Percentiles rank a stretch among this genome's conserved stretches.
Conservation (phyloP, 2,329 filamentous ascomycete species). For the Fusarium sp. region DNA sequence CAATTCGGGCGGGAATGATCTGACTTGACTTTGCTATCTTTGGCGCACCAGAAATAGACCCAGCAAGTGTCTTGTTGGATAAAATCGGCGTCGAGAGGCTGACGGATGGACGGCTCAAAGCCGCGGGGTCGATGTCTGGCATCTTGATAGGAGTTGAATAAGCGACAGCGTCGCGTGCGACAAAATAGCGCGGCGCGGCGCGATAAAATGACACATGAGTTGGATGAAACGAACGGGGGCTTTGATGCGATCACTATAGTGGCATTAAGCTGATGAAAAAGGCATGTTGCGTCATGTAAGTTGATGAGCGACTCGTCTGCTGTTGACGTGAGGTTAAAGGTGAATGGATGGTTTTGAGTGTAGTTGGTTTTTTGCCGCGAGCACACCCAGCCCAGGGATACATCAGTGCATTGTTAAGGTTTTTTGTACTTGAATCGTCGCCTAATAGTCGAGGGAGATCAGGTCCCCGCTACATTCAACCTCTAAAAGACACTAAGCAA, state of each 20-base stretch:
- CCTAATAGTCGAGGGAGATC: not conserved
- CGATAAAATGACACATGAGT: slow-evolving; percentile 54
- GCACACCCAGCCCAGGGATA: slow-evolving; percentile 26
- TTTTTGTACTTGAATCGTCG: slow-evolving; percentile 31
- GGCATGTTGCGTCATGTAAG: slow-evolving; percentile 51
- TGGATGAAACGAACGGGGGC: slow-evolving; percentile 49
- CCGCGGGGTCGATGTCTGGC: slow-evolving; percentile 77
- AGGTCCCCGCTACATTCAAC: slow-evolving; percentile 35
- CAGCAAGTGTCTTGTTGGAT: slow-evolving; percentile 65
- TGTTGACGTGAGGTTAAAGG: slow-evolving; percentile 41
- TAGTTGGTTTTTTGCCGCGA: slow-evolving; percentile 50
- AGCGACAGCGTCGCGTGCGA: slow-evolving; percentile 57
- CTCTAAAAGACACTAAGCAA: slow-evolving; percentile 21
- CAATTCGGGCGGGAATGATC: slow-evolving; percentile 71
- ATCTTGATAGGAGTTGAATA: slow-evolving; percentile 53
- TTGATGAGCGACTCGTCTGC: slow-evolving; percentile 50
- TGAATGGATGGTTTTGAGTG: slow-evolving; percentile 44
- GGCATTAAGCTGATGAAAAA: slow-evolving; percentile 55
- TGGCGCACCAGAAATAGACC: slow-evolving; percentile 57
- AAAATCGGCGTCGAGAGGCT: slow-evolving; percentile 68
- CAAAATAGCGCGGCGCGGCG: slow-evolving; percentile 56
- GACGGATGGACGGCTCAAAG: slow-evolving; percentile 69
- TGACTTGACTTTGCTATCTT: slow-evolving; percentile 69
- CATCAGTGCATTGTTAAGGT: slow-evolving; percentile 37
- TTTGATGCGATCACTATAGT: slow-evolving; percentile 54